Conservation (phyloP, 2,329 filamentous ascomycete genomes). For the Xylariaceae sp. region DNA sequence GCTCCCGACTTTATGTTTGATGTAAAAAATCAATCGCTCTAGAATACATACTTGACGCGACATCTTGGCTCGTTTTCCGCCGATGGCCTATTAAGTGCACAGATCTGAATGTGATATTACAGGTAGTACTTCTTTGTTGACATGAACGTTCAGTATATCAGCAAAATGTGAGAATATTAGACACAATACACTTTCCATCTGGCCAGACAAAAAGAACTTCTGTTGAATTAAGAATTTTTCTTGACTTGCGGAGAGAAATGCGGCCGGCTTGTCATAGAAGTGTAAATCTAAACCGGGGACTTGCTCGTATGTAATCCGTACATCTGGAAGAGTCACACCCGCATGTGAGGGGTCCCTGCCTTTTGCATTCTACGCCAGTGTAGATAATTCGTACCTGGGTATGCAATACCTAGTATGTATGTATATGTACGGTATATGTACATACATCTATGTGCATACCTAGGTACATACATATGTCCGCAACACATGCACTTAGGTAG, state of each 20-base stretch:
- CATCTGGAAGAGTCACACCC: neutral
- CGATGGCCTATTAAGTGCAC: neutral
- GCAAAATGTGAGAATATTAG: neutral
- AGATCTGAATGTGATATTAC: neutral
- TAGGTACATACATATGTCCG: too few relatives aligned
- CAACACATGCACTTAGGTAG: neutral
- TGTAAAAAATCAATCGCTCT: neutral
- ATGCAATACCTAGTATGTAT: too few relatives aligned
- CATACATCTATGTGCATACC: too few relatives aligned
- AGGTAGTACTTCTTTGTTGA: neutral
- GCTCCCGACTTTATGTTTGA: neutral
- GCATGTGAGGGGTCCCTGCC: neutral
- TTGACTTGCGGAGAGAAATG: neutral
- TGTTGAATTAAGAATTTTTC: neutral
- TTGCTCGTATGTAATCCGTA: neutral
- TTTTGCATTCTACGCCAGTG: too few relatives aligned
- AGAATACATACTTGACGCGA: neutral
- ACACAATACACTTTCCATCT: neutral
- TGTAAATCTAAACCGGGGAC: neutral
- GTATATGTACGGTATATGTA: too few relatives aligned
- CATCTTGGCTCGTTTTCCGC: neutral
- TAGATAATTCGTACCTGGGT: too few relatives aligned
- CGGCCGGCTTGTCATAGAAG: neutral
- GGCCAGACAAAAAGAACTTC: neutral
- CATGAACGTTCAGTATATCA: neutral